phyloP scores from a whole-genome alignment of 257 asterid species.

The Paulownia fortunei region DNA sequence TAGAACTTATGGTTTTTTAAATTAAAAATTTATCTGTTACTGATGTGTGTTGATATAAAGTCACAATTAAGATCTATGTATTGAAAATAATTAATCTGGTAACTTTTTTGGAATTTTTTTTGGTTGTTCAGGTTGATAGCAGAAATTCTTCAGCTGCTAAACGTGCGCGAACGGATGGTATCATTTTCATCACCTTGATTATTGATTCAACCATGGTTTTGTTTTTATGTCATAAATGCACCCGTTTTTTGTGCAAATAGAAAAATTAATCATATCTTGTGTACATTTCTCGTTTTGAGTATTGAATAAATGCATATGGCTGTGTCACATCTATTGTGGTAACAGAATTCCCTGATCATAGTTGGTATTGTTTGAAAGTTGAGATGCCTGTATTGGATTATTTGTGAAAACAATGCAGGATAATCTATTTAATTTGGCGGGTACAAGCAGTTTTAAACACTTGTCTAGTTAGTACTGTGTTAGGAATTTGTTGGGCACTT shows the following conservation, averaged over 20 bases:
- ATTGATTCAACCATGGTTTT: background rate
- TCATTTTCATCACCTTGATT: background rate
- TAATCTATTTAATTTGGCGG: background rate
- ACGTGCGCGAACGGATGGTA: conserved; percentile 86
- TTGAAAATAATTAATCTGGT: background rate
- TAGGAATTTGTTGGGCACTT: background rate
- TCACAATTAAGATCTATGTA: background rate
- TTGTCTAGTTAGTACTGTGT: background rate
- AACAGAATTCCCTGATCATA: background rate
- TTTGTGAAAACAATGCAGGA: background rate
- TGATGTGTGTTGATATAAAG: background rate
- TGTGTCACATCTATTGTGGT: background rate
- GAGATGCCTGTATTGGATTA: background rate
- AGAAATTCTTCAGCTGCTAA: conserved; percentile 79
- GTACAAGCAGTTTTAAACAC: background rate
- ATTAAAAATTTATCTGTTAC: background rate
- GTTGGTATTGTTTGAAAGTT: background rate
- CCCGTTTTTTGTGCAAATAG: background rate
- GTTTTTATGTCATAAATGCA: background rate
- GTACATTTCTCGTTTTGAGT: background rate
- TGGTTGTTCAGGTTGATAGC: conserved; percentile 59
- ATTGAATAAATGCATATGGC: background rate
- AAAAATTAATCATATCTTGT: background rate
- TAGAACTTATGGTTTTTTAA: background rate
- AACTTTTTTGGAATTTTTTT: background rate